phyloP scores from a whole-genome alignment of 2,329 filamentous ascomycete genomes.

The Alternaria longipes region DNA sequence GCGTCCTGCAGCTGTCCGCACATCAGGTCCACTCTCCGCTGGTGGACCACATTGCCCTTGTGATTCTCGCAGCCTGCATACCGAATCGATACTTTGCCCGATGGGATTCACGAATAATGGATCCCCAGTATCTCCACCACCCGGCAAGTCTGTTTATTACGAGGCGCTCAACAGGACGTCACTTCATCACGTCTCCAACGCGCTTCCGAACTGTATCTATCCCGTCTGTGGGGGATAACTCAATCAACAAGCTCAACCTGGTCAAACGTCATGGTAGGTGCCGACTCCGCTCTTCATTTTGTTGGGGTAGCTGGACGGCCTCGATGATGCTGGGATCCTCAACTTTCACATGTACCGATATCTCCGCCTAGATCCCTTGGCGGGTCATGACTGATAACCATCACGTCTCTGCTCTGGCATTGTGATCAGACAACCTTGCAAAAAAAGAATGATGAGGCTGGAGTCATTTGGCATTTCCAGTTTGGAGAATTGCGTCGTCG shows the following conservation, averaged over 20 bases:
- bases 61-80: slow-evolving; percentile 9
- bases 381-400: neutral
- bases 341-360: neutral
- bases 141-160: slow-evolving; percentile 21
- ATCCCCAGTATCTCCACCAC: slow-evolving; percentile 15
- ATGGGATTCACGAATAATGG: slow-evolving; percentile 13
- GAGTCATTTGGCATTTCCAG: slow-evolving; percentile 8
- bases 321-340: neutral
- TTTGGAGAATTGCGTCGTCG: slow-evolving; percentile 23
- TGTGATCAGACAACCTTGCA: slow-evolving; percentile 2
- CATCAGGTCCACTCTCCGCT: slow-evolving; percentile 21
- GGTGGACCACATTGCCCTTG: slow-evolving; percentile 12
- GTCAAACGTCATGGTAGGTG: slow-evolving; percentile 3
- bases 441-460: slow-evolving; percentile 1
- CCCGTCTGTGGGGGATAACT: neutral
- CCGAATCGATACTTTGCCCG: slow-evolving; percentile 9
- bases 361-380: neutral
- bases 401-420: slow-evolving; percentile 2
- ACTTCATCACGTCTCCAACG: neutral
- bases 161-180: slow-evolving; percentile 8
- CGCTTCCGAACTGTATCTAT: neutral
- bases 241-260: slow-evolving; percentile 3
- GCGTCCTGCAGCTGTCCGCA: slow-evolving; percentile 21
- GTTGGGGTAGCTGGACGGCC: neutral
- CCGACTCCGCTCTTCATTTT: neutral